Evolutionary conservation across 495 filamentous ascomycete species (phyloP).

Genomic region (Neurospora hispaniola): DNA sequence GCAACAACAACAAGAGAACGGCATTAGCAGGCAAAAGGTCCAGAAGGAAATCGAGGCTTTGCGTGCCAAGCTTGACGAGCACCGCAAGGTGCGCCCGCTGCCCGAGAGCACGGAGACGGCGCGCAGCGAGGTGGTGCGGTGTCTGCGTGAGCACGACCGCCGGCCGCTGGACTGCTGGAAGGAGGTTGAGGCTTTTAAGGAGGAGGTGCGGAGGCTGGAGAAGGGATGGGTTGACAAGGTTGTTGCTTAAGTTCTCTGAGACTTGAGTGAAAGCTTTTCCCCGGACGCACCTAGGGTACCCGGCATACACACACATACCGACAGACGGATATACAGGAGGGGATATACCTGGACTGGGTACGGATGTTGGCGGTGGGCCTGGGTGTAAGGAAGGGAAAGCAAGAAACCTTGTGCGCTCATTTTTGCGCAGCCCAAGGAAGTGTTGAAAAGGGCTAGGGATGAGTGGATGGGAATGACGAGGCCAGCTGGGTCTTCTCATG

Average conservation of each 20-base stretch:
- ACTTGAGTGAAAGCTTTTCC: neutral
- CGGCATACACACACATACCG: neutral
- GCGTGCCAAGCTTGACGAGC: constrained; percentile 58
- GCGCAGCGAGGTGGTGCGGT: constrained; percentile 65
- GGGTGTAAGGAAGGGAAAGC: neutral
- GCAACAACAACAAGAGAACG: constrained; percentile 7
- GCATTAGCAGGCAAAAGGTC: constrained; percentile 21
- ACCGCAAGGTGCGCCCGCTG: constrained; percentile 57
- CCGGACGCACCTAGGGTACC: neutral
- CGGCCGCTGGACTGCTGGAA: constrained; percentile 91
- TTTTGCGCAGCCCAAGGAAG: neutral
- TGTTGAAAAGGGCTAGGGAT: neutral
- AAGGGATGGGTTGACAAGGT: constrained; percentile 78
- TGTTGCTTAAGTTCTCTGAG: constrained; percentile 25
- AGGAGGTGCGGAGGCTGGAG: constrained; percentile 76
- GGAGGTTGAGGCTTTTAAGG: constrained; percentile 85
- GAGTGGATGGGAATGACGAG: neutral
- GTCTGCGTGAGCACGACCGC: constrained; percentile 75
- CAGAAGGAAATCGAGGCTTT: constrained; percentile 45
- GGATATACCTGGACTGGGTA: neutral
- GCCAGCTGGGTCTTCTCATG: neutral
- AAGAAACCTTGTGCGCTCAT: neutral
- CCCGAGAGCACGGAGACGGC: constrained; percentile 59
- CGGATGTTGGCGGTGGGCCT: neutral
- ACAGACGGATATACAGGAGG: neutral